Percentiles rank a stretch among this genome's conserved stretches.
These are phyloP conservation scores for Magnusiomyces suaveolens DNA, from an alignment of 1,139 yeast genomes.

Conservation along the genomic window DNA sequence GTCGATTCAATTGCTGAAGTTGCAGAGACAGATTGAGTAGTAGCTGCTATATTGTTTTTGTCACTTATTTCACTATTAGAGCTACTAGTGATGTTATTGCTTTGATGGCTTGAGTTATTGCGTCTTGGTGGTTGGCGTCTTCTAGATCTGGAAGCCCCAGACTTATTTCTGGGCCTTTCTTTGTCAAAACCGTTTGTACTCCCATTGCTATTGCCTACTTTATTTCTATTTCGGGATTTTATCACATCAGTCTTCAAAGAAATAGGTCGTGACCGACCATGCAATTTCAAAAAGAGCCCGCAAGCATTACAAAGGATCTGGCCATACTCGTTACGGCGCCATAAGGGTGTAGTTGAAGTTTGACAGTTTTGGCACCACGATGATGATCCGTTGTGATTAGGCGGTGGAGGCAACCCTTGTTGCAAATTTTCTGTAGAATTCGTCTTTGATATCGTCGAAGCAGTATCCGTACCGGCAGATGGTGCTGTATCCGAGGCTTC, in stretches of 20 bases:
- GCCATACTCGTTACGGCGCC: conserved; percentile 93
- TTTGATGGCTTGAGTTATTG: not conserved
- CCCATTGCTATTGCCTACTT: conserved; percentile 33
- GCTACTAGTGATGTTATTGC: not conserved
- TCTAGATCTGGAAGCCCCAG: not conserved
- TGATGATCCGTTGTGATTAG: conserved; percentile 1
- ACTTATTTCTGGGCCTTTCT: not conserved
- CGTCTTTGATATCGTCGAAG: not conserved
- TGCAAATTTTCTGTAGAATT: not conserved
- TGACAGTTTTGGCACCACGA: conserved; percentile 71
- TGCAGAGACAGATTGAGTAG: not conserved
- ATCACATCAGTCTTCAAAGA: conserved; percentile 86
- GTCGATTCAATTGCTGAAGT: not conserved
- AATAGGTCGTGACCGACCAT: conserved; percentile 87
- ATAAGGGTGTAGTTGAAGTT: conserved; percentile 85
- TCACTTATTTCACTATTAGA: no score
- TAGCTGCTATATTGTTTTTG: not conserved
- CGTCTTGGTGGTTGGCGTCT: not conserved
- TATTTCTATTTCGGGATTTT: conserved; percentile 76
- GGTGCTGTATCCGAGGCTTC: no score
- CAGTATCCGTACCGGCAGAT: not conserved
- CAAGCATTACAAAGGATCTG: conserved; percentile 93
- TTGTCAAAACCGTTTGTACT: conserved; percentile 1
- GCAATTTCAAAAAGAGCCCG: conserved; percentile 81
- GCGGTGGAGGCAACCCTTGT: not conserved